phyloP scores from a whole-genome alignment of 768 basidiomycete species.

The Calocybe gangraenosa region DNA sequence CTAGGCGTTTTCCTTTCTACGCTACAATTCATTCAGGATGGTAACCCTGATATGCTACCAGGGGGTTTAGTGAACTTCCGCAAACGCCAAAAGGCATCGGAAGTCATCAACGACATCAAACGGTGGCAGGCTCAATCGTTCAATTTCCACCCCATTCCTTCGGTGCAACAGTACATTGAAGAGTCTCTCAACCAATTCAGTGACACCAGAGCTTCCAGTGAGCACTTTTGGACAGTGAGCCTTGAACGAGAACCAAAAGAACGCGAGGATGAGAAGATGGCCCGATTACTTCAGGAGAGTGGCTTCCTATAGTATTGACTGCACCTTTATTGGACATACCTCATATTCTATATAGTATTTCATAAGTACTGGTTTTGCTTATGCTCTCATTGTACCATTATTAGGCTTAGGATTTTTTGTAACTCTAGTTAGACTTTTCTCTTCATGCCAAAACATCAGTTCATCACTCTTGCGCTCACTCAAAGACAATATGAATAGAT shows the following conservation, averaged over 20 bases:
- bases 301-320: constrained; percentile 68
- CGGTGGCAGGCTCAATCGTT: constrained; percentile 92
- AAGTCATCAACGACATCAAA: constrained; percentile 95
- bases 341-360: constrained; percentile 11
- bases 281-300: constrained; percentile 80
- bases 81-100: constrained; percentile 93
- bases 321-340: constrained; percentile 2
- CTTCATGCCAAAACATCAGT: not conserved
- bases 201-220: constrained; percentile 64
- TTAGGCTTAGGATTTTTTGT: constrained; percentile 6
- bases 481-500: not conserved
- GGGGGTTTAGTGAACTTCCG: constrained; percentile 89
- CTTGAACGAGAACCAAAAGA: constrained; percentile 90
- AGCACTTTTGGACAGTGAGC: constrained; percentile 82
- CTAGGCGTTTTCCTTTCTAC: constrained; percentile 94
- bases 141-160: constrained; percentile 68
- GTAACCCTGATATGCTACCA: constrained; percentile 80
- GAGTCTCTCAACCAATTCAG: constrained; percentile 70
- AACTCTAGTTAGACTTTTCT: constrained; percentile 2
- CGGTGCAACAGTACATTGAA: constrained; percentile 73
- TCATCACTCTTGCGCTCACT: not conserved
- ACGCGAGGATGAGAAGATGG: constrained; percentile 96
- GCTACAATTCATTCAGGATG: constrained; percentile 97
- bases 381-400: constrained; percentile 18
- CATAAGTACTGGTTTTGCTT: constrained; percentile 19